A percentile compares a stretch with the other conserved stretches of the same genome.
Conservation (phyloP, 2,329 filamentous ascomycete species). For the Diaporthe vaccinii region DNA sequence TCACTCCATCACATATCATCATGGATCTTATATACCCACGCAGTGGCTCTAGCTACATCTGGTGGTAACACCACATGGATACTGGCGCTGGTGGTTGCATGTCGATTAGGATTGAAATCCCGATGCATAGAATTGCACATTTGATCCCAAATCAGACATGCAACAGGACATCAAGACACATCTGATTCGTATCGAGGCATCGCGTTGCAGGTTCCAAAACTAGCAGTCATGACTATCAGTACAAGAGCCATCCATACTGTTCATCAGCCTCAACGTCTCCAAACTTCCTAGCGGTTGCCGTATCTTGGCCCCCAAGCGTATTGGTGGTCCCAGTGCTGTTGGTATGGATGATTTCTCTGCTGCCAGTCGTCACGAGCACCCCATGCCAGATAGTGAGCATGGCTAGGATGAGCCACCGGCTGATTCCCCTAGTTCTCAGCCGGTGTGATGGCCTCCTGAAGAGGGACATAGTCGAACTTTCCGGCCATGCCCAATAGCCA, state of each 20-base stretch:
- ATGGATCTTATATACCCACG: background rate
- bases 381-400: background rate
- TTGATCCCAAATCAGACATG: background rate
- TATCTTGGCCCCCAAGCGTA: constrained; percentile 11
- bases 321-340: constrained; percentile 7
- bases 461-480: constrained; percentile 63
- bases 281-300: background rate
- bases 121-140: background rate
- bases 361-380: background rate
- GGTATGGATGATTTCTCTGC: constrained; percentile 2
- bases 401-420: background rate
- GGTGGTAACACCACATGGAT: too few species aligned
- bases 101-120: background rate
- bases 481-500: constrained; percentile 62
- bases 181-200: background rate
- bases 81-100: background rate
- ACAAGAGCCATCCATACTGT: background rate
- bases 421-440: constrained; percentile 34
- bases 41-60: too few species aligned
- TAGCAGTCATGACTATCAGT: background rate
- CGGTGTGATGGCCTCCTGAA: constrained; percentile 44
- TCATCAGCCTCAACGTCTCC: constrained; percentile 12
- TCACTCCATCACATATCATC: background rate
- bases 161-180: background rate
- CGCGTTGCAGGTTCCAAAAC: background rate